Evolutionary conservation across 1,284 basidiomycete genomes (phyloP).

Genomic region (Somion occarium): DNA sequence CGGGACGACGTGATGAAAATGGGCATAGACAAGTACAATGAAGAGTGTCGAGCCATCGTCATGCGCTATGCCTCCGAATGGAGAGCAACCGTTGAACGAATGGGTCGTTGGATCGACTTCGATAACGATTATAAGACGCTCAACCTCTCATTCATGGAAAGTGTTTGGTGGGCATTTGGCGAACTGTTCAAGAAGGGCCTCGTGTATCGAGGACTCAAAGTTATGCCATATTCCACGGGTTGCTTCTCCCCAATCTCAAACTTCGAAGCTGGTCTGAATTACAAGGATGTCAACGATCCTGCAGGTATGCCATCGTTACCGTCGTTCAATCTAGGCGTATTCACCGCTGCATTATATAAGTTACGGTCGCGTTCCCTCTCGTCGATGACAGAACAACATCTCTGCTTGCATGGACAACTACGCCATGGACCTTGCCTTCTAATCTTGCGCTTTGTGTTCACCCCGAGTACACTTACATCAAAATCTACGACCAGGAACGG

Average conservation of each 20-base stretch:
- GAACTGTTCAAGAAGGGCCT: slow-evolving; percentile 90
- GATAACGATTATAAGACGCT: slow-evolving; percentile 99
- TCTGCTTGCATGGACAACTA: slow-evolving; percentile 97
- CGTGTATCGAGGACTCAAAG: slow-evolving; percentile 91
- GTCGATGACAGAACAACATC: slow-evolving; percentile 90
- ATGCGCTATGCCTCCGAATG: slow-evolving; percentile 97
- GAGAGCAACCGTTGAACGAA: slow-evolving; percentile 92
- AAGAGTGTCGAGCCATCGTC: slow-evolving; percentile 94
- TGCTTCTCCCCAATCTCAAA: slow-evolving; percentile 97
- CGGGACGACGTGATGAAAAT: slow-evolving; percentile 93
- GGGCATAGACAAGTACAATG: slow-evolving; percentile 98
- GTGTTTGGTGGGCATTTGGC: slow-evolving; percentile 99
- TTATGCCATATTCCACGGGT: slow-evolving; percentile 99
- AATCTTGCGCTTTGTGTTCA: slow-evolving; percentile 96
- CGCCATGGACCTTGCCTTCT: slow-evolving; percentile 97
- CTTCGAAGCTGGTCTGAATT: slow-evolving; percentile 94
- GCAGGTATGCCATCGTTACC: slow-evolving; percentile 51
- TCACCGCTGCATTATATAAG: slow-evolving; percentile 21
- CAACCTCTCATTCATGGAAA: slow-evolving; percentile 94
- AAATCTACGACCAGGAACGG: slow-evolving; percentile 90
- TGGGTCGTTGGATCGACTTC: slow-evolving; percentile 99
- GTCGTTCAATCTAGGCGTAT: background rate
- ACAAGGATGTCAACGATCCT: slow-evolving; percentile 94
- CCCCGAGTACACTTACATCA: slow-evolving; percentile 95
- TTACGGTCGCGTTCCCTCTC: slow-evolving; percentile 91